Evolutionary conservation across 2,329 filamentous ascomycete species (phyloP).

Genomic region (Diaporthe citriasiana): DNA sequence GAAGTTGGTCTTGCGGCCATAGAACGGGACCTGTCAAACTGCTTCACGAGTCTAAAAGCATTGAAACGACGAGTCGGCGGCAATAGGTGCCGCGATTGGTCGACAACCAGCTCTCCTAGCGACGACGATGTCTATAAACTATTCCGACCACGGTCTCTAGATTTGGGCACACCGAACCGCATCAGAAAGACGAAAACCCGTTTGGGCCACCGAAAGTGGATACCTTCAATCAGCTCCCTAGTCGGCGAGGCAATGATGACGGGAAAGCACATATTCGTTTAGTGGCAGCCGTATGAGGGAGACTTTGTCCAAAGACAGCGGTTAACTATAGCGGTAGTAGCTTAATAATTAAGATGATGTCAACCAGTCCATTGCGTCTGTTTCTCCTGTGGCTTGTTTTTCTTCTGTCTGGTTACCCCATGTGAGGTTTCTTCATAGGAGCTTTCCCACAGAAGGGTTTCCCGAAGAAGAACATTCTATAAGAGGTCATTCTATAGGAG

Average conservation of each 20-base stretch:
- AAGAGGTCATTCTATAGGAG: too few relatives aligned
- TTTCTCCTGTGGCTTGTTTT: too few relatives aligned
- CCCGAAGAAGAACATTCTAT: too few relatives aligned
- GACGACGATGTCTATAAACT: background rate
- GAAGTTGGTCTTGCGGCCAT: conserved; percentile 29
- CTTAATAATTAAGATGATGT: too few relatives aligned
- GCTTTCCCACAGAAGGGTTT: too few relatives aligned
- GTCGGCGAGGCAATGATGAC: conserved; percentile 22
- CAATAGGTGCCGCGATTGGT: background rate
- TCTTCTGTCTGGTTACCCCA: too few relatives aligned
- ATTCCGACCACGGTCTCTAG: conserved; percentile 12
- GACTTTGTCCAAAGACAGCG: background rate
- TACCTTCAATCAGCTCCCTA: background rate
- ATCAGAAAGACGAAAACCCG: background rate
- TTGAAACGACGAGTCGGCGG: conserved; percentile 3
- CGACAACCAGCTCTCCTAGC: background rate
- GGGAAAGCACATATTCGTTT: conserved; percentile 23
- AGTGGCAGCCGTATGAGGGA: conserved; percentile 17
- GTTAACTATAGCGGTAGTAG: too few relatives aligned
- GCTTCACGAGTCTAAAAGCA: conserved; percentile 18
- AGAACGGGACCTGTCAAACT: conserved; percentile 17
- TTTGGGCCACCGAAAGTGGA: background rate
- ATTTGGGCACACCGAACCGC: background rate
- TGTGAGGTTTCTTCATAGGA: too few relatives aligned
- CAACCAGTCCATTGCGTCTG: too few relatives aligned